These are phyloP conservation scores for Curvularia spicifera DNA, from an alignment of 2,329 filamentous ascomycete species.

Conservation along the genomic window DNA sequence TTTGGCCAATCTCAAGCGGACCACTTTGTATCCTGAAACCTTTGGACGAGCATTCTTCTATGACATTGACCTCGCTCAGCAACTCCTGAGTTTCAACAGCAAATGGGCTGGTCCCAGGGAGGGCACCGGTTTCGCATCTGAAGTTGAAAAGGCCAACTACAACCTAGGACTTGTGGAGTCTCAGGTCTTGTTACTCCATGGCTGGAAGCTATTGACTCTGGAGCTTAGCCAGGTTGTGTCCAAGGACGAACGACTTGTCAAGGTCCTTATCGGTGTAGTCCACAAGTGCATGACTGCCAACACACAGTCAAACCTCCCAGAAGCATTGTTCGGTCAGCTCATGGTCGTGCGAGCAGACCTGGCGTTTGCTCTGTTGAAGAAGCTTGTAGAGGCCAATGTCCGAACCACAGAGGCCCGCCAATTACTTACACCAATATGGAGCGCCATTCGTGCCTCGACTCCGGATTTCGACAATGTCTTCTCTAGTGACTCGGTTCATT, in stretches of 20 bases:
- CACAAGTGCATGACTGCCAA: slow-evolving; percentile 82
- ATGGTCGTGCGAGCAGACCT: slow-evolving; percentile 79
- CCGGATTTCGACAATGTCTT: slow-evolving; percentile 66
- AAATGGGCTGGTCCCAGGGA: slow-evolving; percentile 69
- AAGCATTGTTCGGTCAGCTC: slow-evolving; percentile 81
- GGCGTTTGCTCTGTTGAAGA: slow-evolving; percentile 80
- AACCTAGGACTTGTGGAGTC: slow-evolving; percentile 93
- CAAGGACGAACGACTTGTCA: slow-evolving; percentile 64
- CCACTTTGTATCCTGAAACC: slow-evolving; percentile 66
- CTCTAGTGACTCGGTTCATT: slow-evolving; percentile 64
- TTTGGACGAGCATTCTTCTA: slow-evolving; percentile 86
- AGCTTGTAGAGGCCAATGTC: slow-evolving; percentile 67
- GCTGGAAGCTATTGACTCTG: slow-evolving; percentile 86
- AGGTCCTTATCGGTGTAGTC: slow-evolving; percentile 75
- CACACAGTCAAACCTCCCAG: slow-evolving; percentile 71
- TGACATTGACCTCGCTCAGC: slow-evolving; percentile 74
- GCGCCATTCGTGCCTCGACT: slow-evolving; percentile 61
- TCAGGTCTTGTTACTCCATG: slow-evolving; percentile 83
- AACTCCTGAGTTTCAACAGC: slow-evolving; percentile 76
- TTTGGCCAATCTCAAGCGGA: slow-evolving; percentile 81
- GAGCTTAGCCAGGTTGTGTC: slow-evolving; percentile 75
- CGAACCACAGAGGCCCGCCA: slow-evolving; percentile 59
- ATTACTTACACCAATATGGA: slow-evolving; percentile 66
- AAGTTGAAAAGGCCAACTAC: slow-evolving; percentile 85
- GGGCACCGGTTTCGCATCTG: slow-evolving; percentile 75